Base-by-base conservation (phyloP, 2,329 filamentous ascomycete species). In the Ascochyta fabae region DNA sequence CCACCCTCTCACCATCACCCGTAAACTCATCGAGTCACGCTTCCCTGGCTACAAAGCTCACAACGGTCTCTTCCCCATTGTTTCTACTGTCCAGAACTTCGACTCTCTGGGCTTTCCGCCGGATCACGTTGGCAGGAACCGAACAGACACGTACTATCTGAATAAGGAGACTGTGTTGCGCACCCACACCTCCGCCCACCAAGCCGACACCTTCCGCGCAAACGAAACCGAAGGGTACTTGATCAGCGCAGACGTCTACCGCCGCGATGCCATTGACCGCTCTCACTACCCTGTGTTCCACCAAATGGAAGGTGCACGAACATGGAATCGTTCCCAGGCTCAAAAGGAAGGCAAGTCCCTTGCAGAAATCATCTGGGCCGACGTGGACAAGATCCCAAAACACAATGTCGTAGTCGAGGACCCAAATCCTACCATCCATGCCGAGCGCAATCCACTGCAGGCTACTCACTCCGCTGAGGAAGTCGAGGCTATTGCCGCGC, bases 231-330 rank as follows among this genome's bases (percentile, higher is more conserved):
- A 87, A 34, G 95, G 94, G 3, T 99, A 92, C 73, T 89, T 96
- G 31, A 90, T 99, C 72, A 90, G 89, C 56, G 95, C 94, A 23
- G 95, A 99, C 74, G 95, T 99, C 16, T 99, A 98, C 76, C 87
- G 95, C 39, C 85, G 95, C 62, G 95, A 99, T 84, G 93, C 94
- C 53, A 89, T 99, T 69, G 95, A 99, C 77, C 86, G 91, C 53
- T 95, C 89, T 66, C 95, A 99, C 78, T 98, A 98, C 77, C 95
- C 95, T 0, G 87, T 96, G 55, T 99, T 99, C 77, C 95, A 99
- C 78, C 95, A 99, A 79, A 98, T 98, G 93, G 95, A 99, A 75
- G 94, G 92, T 12, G 94, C 94, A 8, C 84, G 89, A 65, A 88
- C 92, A 49, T 99, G 95, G 94, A 89, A 95, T 71, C 85, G 91